Conservation (phyloP, 2,329 filamentous ascomycete species). For the Tolypocladium cylindrosporum region DNA sequence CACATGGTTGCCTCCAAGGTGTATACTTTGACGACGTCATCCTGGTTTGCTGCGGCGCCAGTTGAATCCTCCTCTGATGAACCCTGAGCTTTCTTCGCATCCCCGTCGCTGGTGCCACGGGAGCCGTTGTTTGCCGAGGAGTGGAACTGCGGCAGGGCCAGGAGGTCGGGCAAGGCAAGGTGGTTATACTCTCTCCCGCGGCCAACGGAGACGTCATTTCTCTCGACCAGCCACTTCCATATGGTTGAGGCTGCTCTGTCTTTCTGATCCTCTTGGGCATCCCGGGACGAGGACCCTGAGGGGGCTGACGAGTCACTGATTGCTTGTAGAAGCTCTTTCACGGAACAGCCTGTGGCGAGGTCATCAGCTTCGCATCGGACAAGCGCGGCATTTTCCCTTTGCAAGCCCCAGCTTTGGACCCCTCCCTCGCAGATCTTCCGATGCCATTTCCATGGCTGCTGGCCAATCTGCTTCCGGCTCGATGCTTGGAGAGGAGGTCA, state of each 20-base stretch:
- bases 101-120: neutral
- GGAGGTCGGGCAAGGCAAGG: constrained; percentile 27
- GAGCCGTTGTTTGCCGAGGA: neutral
- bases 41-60: neutral
- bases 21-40: constrained; percentile 23
- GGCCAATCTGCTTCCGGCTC: neutral
- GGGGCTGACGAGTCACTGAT: constrained; percentile 16
- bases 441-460: neutral
- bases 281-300: constrained; percentile 6
- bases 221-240: constrained; percentile 24
- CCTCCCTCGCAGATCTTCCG: neutral
- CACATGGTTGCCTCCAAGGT: constrained; percentile 47
- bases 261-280: constrained; percentile 7
- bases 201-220: constrained; percentile 26
- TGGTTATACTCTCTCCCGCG: constrained; percentile 19
- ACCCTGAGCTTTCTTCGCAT: neutral
- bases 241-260: constrained; percentile 19
- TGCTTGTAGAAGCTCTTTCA: constrained; percentile 20
- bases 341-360: constrained; percentile 17
- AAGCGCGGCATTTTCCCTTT: neutral
- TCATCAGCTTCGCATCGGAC: constrained; percentile 1
- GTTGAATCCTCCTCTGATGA: neutral
- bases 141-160: constrained; percentile 10
- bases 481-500: neutral
- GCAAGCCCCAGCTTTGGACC: neutral